Conservation (phyloP, 495 filamentous ascomycete species). For the Platismatia glauca region DNA sequence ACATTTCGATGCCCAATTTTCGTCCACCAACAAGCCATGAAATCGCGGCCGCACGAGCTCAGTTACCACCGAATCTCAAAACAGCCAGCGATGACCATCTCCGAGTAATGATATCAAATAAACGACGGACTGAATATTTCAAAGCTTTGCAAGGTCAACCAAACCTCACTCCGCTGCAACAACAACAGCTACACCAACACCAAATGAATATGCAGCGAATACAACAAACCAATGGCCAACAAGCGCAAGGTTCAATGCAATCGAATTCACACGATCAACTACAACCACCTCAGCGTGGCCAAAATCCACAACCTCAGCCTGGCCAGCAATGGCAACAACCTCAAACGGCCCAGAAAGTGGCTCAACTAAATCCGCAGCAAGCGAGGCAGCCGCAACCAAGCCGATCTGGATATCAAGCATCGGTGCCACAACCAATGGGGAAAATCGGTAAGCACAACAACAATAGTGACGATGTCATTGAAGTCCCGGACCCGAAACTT, state of each 20-base stretch:
- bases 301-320: constrained; percentile 13
- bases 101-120: constrained; percentile 32
- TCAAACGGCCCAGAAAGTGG: background rate
- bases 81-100: constrained; percentile 46
- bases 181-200: constrained; percentile 27
- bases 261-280: constrained; percentile 4
- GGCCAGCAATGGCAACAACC: constrained; percentile 8
- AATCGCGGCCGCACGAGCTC: constrained; percentile 19
- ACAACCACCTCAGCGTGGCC: constrained; percentile 9
- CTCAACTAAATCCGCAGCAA: constrained; percentile 1
- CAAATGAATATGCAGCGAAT: constrained; percentile 15
- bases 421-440: constrained; percentile 5
- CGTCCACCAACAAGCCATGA: constrained; percentile 21
- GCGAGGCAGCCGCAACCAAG: background rate
- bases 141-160: constrained; percentile 28
- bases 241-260: constrained; percentile 15
- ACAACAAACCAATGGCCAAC: constrained; percentile 1
- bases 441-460: constrained; percentile 44
- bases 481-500: constrained; percentile 42
- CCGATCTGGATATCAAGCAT: background rate
- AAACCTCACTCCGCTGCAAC: constrained; percentile 33
- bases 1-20: constrained; percentile 8
- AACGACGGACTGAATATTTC: constrained; percentile 32
- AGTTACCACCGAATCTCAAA: constrained; percentile 14
- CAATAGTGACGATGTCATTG: constrained; percentile 51